Conservation (phyloP, 306 rosid genomes). For the Hylodesmum podocarpum region DNA sequence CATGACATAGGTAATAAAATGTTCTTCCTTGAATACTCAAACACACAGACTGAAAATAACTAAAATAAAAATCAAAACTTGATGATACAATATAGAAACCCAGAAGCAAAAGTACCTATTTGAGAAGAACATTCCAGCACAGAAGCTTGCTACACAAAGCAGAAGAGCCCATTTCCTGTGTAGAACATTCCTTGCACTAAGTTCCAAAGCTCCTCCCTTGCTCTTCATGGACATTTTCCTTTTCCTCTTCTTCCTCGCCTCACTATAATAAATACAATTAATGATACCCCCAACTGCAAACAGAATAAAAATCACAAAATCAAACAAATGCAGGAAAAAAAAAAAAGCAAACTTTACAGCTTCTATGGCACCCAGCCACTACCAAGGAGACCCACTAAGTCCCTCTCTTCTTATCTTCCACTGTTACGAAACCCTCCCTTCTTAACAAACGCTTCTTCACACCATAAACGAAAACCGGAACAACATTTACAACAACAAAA, state of each 20-base stretch:
- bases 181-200: conserved; percentile 44
- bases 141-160: conserved; percentile 78
- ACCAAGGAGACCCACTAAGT: conserved; percentile 23
- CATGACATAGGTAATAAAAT: background rate
- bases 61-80: conserved; percentile 23
- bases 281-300: background rate
- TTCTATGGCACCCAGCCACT: background rate
- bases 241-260: conserved; percentile 20
- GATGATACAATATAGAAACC: conserved; percentile 28
- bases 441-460: conserved; percentile 12
- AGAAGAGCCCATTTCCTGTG: conserved; percentile 66
- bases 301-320: background rate
- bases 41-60: background rate
- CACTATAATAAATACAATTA: background rate
- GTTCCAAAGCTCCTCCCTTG: conserved; percentile 55
- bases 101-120: conserved; percentile 57
- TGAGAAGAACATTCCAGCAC: conserved; percentile 81
- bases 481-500: conserved; percentile 1
- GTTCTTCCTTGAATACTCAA: conserved; percentile 12
- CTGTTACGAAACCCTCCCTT: conserved; percentile 37
- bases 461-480: background rate
- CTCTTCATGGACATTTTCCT: conserved; percentile 59
- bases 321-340: background rate
- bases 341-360: conserved; percentile 30
- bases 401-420: conserved; percentile 24